Evolutionary conservation across 495 filamentous ascomycete genomes (phyloP), one percentile per base, ranked within the genome.

Genomic region (Chaetomium tenue): DNA sequence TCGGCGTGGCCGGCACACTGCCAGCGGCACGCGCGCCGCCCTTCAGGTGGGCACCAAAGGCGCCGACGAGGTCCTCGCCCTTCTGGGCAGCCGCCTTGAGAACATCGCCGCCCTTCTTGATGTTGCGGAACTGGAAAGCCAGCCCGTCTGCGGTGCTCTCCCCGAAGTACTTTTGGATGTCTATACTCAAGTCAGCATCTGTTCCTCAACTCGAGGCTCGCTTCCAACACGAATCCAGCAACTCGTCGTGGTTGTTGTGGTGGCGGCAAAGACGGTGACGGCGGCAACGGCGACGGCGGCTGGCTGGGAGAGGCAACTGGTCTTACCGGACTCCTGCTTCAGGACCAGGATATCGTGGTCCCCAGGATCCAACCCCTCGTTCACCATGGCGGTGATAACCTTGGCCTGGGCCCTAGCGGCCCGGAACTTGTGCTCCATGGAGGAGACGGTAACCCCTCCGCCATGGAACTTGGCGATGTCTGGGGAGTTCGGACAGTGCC

Each of bases 361-460:
- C 40, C 8, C 67, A 9, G 63, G 61, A 25, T 74, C 71, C 5
- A 44, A 15, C 2, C 54, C 84, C 25, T 84, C 78, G 22, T 81
- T 81, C 33, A 88, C 82, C 7, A 84, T 79, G 2, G 83, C 76
- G 12, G 82, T 82, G 30, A 76, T 61, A 51, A 72, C 28, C 25
- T 75, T 71, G 9, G 67, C 71, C 22, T 77, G 63, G 48, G 69
- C 65, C 58, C 74, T 77, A 25, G 83, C 60, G 8, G 75, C 72
- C 16, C 81, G 75, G 61, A 84, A 74, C 15, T 75, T 76, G 63
- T 83, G 81, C 28, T 83, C 73, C 12, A 83, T 66, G 18, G 77
- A 73, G 12, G 70, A 66, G 15, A 28, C 67, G n/a, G 79, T 77
- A 12, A 64, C 70, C 7, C 69, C 71, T 16, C 68, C 63, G 40